phyloP scores from a whole-genome alignment of 108 stramenopile genomes.

The Mayamaea pseudoterrestris region DNA sequence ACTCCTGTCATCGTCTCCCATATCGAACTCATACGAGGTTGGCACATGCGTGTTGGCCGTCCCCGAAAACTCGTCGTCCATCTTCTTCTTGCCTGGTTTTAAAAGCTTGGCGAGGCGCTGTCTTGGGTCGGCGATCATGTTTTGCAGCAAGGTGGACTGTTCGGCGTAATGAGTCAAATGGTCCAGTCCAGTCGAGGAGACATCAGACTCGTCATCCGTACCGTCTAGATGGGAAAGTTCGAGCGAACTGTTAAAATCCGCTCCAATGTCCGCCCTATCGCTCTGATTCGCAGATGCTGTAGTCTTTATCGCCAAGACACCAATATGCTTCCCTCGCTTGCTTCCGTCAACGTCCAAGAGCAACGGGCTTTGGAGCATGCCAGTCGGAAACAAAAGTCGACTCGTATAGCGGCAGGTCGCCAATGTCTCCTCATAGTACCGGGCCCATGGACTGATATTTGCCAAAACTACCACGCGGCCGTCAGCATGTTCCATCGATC shows the following conservation, averaged over 20 bases:
- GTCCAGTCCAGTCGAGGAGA: too few species aligned
- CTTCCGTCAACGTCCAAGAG: too few species aligned
- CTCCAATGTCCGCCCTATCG: too few species aligned
- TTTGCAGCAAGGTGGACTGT: conserved; percentile 26
- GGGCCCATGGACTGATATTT: conserved; percentile 30
- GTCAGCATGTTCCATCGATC: conserved; percentile 31
- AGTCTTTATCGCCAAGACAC: background rate
- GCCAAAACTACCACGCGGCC: conserved; percentile 45
- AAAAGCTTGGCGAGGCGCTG: conserved; percentile 64
- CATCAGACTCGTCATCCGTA: background rate
- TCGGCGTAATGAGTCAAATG: too few species aligned
- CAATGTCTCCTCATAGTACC: conserved; percentile 50
- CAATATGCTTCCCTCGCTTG: conserved; percentile 1
- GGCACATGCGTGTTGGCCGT: too few species aligned
- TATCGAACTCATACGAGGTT: too few species aligned
- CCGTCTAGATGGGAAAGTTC: background rate
- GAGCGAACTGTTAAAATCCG: background rate
- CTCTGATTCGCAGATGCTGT: too few species aligned
- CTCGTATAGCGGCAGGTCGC: conserved; percentile 48
- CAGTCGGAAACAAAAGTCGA: too few species aligned
- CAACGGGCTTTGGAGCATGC: too few species aligned
- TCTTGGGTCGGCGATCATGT: conserved; percentile 59
- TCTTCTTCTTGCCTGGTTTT: conserved; percentile 1
- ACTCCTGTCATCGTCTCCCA: too few species aligned
- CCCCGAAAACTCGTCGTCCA: too few species aligned